A percentile compares a stretch with the other conserved stretches of the same genome.
phyloP scores from a whole-genome alignment of 768 basidiomycete genomes.

The Kwoniella newhampshirensis region DNA sequence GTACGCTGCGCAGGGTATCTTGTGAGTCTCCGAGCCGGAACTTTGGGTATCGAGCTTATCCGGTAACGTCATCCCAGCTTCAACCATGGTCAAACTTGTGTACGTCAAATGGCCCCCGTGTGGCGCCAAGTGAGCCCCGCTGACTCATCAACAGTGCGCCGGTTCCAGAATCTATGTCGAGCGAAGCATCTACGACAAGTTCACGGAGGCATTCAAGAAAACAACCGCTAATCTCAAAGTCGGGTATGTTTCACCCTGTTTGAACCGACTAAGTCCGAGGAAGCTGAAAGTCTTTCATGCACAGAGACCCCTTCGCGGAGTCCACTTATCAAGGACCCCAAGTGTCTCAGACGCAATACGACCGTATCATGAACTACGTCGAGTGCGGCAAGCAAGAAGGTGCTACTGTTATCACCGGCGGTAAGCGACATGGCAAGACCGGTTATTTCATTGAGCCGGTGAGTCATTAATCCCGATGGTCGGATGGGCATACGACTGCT shows the following conservation, averaged over 20 bases:
- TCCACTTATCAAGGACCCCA: conserved; percentile 76
- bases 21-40: conserved; percentile 54
- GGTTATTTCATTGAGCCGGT: conserved; percentile 73
- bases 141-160: conserved; percentile 35
- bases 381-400: conserved; percentile 68
- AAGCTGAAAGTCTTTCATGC: background rate
- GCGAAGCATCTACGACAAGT: conserved; percentile 46
- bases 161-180: conserved; percentile 51
- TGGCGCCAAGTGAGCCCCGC: background rate
- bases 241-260: conserved; percentile 54
- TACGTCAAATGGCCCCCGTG: conserved; percentile 6
- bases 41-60: background rate
- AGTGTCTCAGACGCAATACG: conserved; percentile 59
- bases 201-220: conserved; percentile 47
- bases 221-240: conserved; percentile 70
- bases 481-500: too few relatives aligned
- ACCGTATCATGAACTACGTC: conserved; percentile 71
- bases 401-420: conserved; percentile 67
- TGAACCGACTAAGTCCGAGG: background rate
- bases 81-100: conserved; percentile 43
- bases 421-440: conserved; percentile 65
- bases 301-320: conserved; percentile 70
- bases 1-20: conserved; percentile 65
- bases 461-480: conserved; percentile 10
- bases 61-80: conserved; percentile 14